Conservation (phyloP, 2,329 filamentous ascomycete genomes). For the Gremmenia infestans region DNA sequence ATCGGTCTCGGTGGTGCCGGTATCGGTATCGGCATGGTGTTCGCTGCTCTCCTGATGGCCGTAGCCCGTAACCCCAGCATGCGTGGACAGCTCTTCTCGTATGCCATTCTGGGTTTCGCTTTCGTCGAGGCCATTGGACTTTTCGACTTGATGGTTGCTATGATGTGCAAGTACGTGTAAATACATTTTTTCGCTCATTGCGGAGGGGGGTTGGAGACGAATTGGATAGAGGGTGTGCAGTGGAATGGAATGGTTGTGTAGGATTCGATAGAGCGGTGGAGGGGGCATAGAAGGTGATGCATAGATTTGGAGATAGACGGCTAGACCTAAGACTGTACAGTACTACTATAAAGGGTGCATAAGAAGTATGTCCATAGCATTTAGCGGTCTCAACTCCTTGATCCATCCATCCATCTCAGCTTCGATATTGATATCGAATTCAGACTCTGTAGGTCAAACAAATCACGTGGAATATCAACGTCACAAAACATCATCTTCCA, state of each 20-base stretch:
- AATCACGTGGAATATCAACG: no score
- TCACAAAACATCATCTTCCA: no score
- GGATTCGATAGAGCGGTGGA: neutral
- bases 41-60: conserved; percentile 82
- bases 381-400: neutral
- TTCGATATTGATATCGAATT: neutral
- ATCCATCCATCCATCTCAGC: neutral
- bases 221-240: neutral
- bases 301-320: conserved; percentile 2
- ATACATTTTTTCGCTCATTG: conserved; percentile 1
- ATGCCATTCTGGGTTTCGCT: conserved; percentile 92
- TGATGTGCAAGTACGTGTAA: conserved; percentile 81
- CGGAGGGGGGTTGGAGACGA: neutral
- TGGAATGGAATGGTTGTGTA: neutral
- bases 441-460: no score
- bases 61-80: conserved; percentile 93
- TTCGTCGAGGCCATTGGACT: conserved; percentile 91
- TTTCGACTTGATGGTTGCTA: conserved; percentile 87
- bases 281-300: neutral
- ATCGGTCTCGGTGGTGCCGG: conserved; percentile 89
- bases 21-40: conserved; percentile 95
- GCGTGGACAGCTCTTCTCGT: conserved; percentile 92
- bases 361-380: neutral
- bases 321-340: conserved; percentile 5
- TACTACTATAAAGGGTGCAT: neutral